A percentile compares a stretch with the other conserved stretches of the same genome.
These are phyloP conservation scores for Coniophora puteana DNA, from an alignment of 1,284 basidiomycete genomes.

Conservation along the genomic window DNA sequence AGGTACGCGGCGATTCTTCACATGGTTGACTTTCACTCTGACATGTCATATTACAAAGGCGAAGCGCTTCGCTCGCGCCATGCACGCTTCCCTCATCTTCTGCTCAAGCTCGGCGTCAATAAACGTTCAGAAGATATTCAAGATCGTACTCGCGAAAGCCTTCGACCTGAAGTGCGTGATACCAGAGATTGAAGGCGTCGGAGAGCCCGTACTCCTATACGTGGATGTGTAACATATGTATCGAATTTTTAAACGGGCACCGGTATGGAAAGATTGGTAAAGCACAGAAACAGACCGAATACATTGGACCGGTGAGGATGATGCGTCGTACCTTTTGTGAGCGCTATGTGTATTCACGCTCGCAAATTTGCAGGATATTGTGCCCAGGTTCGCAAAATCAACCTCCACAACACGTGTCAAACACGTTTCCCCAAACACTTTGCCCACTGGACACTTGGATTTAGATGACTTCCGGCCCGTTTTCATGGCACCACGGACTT, in stretches of 20 bases:
- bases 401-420: slow-evolving; percentile 13
- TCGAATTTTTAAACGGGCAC: slow-evolving; percentile 19
- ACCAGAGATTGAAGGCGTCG: slow-evolving; percentile 92
- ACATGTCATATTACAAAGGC: slow-evolving; percentile 48
- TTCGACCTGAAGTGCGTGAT: slow-evolving; percentile 94
- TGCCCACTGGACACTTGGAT: no score
- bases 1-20: slow-evolving; percentile 44
- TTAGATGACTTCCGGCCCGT: no score
- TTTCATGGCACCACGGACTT: slow-evolving; percentile 12
- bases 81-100: slow-evolving; percentile 98
- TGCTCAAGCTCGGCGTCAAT: slow-evolving; percentile 97
- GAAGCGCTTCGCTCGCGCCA: slow-evolving; percentile 94
- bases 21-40: slow-evolving; percentile 8
- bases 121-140: slow-evolving; percentile 99
- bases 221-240: slow-evolving; percentile 70
- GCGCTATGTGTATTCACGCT: slow-evolving; percentile 7
- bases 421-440: slow-evolving; percentile 4
- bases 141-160: slow-evolving; percentile 89
- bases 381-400: slow-evolving; percentile 18
- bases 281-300: slow-evolving; percentile 21
- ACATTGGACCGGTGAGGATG: slow-evolving; percentile 21
- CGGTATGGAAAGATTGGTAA: slow-evolving; percentile 13
- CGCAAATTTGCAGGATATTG: not conserved
- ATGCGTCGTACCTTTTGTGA: slow-evolving; percentile 10
- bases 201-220: slow-evolving; percentile 90